Evolutionary conservation across 2,329 filamentous ascomycete genomes (phyloP).

Genomic region (Colletotrichum orbiculare): DNA sequence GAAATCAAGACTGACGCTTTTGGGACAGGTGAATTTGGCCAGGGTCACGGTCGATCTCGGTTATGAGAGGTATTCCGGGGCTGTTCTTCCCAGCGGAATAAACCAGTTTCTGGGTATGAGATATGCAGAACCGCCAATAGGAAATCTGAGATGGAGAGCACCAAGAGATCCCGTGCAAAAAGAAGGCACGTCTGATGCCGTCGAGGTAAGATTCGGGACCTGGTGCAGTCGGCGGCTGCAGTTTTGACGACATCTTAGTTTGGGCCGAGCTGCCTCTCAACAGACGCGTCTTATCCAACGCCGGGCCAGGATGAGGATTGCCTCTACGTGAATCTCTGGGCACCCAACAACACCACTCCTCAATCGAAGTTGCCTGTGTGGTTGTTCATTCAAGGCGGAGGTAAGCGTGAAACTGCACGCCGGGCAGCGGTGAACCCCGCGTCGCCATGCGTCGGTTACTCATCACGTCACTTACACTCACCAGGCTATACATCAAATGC

Average conservation of each 20-base stretch:
- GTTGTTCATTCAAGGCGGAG: conserved; percentile 65
- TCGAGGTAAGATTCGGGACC: conserved; percentile 43
- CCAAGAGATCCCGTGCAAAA: conserved; percentile 55
- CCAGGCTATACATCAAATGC: conserved; percentile 57
- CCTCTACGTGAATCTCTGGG: conserved; percentile 74
- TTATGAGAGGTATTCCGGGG: conserved; percentile 58
- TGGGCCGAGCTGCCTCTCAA: conserved; percentile 57
- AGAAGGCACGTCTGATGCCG: conserved; percentile 48
- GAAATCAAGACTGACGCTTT: conserved; percentile 6
- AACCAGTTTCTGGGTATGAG: conserved; percentile 60
- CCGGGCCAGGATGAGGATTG: conserved; percentile 68
- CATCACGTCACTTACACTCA: conserved; percentile 18
- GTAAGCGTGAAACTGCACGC: conserved; percentile 27
- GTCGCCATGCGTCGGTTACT: background rate
- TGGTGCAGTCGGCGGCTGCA: background rate
- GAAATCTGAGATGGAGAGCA: conserved; percentile 61
- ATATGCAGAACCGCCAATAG: conserved; percentile 63
- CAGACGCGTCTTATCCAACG: conserved; percentile 45
- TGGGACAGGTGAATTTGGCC: conserved; percentile 25
- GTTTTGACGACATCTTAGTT: conserved; percentile 48
- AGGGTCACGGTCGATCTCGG: conserved; percentile 50
- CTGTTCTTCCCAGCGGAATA: conserved; percentile 50
- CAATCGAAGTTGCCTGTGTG: conserved; percentile 73
- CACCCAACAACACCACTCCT: conserved; percentile 64
- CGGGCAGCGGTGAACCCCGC: background rate